These are phyloP conservation scores for Podaxis rugospora DNA, from an alignment of 768 basidiomycete species.

Conservation along the genomic window DNA sequence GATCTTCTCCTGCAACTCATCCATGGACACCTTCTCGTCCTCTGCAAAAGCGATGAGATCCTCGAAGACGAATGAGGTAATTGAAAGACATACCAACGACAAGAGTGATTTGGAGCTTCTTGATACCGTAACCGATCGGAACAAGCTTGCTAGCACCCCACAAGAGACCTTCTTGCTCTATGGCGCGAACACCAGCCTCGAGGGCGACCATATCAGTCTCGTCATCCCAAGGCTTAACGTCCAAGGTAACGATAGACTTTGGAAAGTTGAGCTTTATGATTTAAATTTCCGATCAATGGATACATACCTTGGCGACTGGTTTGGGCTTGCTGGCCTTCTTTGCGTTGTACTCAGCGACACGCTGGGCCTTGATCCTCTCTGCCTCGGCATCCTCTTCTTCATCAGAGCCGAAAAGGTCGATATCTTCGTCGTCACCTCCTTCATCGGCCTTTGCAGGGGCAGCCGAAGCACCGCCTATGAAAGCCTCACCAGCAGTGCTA, in stretches of 20 bases:
- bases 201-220: conserved; percentile 94
- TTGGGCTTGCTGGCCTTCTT: conserved; percentile 94
- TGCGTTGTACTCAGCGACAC: conserved; percentile 87
- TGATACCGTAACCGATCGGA: conserved; percentile 86
- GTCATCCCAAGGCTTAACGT: conserved; percentile 99
- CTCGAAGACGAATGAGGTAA: neutral
- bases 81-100: conserved; percentile 42
- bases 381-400: conserved; percentile 84
- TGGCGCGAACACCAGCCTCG: conserved; percentile 79
- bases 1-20: conserved; percentile 91
- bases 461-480: conserved; percentile 49
- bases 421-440: conserved; percentile 66
- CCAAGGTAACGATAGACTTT: conserved; percentile 95
- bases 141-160: conserved; percentile 96
- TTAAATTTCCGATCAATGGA: neutral
- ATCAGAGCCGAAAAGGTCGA: conserved; percentile 86
- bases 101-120: conserved; percentile 79
- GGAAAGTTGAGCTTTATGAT: neutral
- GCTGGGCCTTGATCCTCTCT: conserved; percentile 84
- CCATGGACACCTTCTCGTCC: conserved; percentile 92
- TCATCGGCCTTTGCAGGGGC: conserved; percentile 43
- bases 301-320: conserved; percentile 75
- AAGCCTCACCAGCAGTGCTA: conserved; percentile 74
- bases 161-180: conserved; percentile 86
- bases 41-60: conserved; percentile 41